These are phyloP conservation scores for Podospora pseudocomata DNA, from an alignment of 495 filamentous ascomycete genomes.

Conservation along the genomic window DNA sequence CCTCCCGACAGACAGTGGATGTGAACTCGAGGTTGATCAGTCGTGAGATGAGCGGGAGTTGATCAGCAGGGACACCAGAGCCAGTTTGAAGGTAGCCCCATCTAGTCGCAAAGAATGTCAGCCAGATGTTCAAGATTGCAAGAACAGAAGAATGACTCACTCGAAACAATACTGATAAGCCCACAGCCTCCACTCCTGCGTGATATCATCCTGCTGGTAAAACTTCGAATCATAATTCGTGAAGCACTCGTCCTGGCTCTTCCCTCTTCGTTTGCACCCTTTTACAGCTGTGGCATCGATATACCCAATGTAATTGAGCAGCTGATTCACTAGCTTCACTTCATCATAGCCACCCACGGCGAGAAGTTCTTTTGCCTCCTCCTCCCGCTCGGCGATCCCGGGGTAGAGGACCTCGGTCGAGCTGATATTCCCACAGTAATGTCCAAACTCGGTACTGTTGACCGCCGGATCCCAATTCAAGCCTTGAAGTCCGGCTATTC, in stretches of 20 bases:
- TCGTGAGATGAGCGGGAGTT: conserved; percentile 63
- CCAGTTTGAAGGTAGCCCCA: conserved; percentile 73
- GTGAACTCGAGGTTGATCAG: conserved; percentile 54
- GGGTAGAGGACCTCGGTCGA: conserved; percentile 46
- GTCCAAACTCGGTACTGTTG: conserved; percentile 50
- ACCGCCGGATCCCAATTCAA: conserved; percentile 67
- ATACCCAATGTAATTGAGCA: conserved; percentile 67
- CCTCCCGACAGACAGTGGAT: conserved; percentile 50
- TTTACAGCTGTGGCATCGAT: conserved; percentile 42
- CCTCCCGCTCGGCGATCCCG: conserved; percentile 32
- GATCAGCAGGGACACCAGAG: conserved; percentile 52
- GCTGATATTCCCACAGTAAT: conserved; percentile 60
- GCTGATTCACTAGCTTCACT: conserved; percentile 45
- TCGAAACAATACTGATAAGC: conserved; percentile 53
- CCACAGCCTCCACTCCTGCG: conserved; percentile 56
- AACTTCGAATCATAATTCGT: conserved; percentile 46
- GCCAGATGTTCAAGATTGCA: neutral
- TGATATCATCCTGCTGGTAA: conserved; percentile 50
- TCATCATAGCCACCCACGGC: conserved; percentile 55
- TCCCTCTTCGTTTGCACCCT: conserved; percentile 18
- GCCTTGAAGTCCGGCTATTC: conserved; percentile 55
- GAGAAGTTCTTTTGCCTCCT: conserved; percentile 49
- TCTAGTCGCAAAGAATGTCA: conserved; percentile 36
- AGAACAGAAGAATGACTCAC: conserved; percentile 15
- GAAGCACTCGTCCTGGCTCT: conserved; percentile 54